Evolutionary conservation across 208 protist genomes (phyloP).

Genomic region (Acanthamoeba comandoni): DNA sequence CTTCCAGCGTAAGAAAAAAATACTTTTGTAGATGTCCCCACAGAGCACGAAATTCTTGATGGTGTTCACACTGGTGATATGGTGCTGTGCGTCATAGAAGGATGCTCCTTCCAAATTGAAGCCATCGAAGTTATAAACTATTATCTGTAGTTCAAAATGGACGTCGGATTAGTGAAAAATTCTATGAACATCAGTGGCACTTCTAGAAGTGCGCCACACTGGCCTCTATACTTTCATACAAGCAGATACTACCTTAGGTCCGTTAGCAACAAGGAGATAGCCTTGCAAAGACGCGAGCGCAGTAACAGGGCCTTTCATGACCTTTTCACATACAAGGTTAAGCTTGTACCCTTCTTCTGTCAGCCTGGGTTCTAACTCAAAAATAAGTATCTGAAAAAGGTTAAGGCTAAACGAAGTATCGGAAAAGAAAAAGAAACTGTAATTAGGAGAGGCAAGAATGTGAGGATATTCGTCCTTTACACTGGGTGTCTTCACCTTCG

Average conservation of each 20-base stretch:
- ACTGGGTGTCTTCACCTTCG: slow-evolving; percentile 33
- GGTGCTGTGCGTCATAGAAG: slow-evolving; percentile 71
- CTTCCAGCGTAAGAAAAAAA: slow-evolving; percentile 56
- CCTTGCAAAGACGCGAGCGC: slow-evolving; percentile 47
- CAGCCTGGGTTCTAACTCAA: slow-evolving; percentile 36
- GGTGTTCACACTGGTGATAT: slow-evolving; percentile 36
- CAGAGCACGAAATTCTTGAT: slow-evolving; percentile 72
- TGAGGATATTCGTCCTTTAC: slow-evolving; percentile 68
- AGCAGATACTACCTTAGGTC: slow-evolving; percentile 65
- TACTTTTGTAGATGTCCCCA: slow-evolving; percentile 72
- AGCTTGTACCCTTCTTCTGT: slow-evolving; percentile 25
- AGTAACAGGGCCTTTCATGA: slow-evolving; percentile 40
- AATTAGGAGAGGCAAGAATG: neutral
- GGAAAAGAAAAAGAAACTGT: neutral
- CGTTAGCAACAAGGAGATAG: slow-evolving; percentile 39
- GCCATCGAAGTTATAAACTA: slow-evolving; percentile 67
- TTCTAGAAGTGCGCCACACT: too few relatives aligned
- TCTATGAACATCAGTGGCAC: too few relatives aligned
- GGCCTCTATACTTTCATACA: too few relatives aligned
- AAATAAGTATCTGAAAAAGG: slow-evolving; percentile 22
- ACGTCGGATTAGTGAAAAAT: neutral
- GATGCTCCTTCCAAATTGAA: slow-evolving; percentile 6
- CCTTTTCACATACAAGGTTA: slow-evolving; percentile 23
- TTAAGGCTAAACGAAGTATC: neutral
- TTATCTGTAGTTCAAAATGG: slow-evolving; percentile 10